Base-by-base conservation (phyloP, 768 basidiomycete genomes). In the Tephrocybe sp. region DNA sequence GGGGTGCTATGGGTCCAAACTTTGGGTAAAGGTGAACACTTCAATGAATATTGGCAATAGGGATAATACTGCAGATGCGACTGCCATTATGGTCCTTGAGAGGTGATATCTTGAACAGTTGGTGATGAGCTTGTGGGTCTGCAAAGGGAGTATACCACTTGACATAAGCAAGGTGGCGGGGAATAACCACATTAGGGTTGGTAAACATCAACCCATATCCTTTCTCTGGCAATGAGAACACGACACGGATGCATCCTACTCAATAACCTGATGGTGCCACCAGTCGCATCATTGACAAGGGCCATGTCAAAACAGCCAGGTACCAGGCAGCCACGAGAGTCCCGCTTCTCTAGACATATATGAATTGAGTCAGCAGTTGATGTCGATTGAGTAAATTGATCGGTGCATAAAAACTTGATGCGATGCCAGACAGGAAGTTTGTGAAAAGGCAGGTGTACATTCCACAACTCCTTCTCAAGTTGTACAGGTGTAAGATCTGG, bases 261-360 rank as follows among this genome's bases (percentile, higher is more conserved):
- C 60, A 70, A 63, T 28, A 65, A 2, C 52, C 64, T 61, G 37
- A n/a, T 52, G 13, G 15, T 15, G 9, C 26, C 42, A 22, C 32
- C 31, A 54, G 16, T 28, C 18, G 34, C 22, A 9, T 13, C 3
- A 59, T 40, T 39, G 26, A 49, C 45, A 22, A 35, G 19, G 31
- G 50, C 47, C 38, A 56, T 72, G 49, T 77, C 72, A 57, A 73
- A 75, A 3, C 65, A 51, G 1, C 51, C 64, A 3, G 62, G 61
- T 22, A 64, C 46, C 0, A 18, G 6, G 4, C 49, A 37, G 0
- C 58, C 52, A 5, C 53, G 50, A 12, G 40, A 51, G 40, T 64
- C 54, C 13, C 16, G 22, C 24, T 25, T 15, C 1, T 18, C 15
- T 24, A 58, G 57, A n/a, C 64, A 41, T 5, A 53, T 60, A 55